Conservation (phyloP, 108 stramenopile species). For the Fragilariopsis cylindrus region DNA sequence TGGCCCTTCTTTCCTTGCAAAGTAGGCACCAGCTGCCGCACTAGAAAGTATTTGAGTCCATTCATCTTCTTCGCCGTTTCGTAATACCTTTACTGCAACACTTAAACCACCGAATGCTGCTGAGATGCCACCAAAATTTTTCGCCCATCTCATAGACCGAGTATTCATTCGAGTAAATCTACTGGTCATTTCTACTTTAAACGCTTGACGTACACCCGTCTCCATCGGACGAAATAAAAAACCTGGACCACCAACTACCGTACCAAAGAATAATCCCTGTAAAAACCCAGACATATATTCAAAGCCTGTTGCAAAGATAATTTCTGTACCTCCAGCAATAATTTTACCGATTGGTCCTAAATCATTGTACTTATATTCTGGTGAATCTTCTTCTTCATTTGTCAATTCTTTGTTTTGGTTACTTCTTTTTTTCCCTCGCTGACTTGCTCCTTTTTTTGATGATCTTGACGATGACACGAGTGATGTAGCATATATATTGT, state of each 20-base stretch:
- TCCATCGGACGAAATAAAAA: constrained; percentile 24
- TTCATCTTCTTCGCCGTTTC: constrained; percentile 63
- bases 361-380: constrained; percentile 23
- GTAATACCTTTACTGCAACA: constrained; percentile 40
- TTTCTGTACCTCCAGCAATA: constrained; percentile 60
- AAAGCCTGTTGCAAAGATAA: constrained; percentile 47
- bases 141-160: constrained; percentile 50
- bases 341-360: constrained; percentile 59
- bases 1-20: constrained; percentile 68
- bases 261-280: constrained; percentile 58
- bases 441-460: too few species aligned
- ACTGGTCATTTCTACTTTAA: constrained; percentile 20
- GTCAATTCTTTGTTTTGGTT: neutral
- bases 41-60: constrained; percentile 71
- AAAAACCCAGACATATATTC: constrained; percentile 65
- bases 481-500: too few species aligned
- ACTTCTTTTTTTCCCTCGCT: neutral
- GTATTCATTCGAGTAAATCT: constrained; percentile 52
- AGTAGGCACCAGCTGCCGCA: constrained; percentile 72
- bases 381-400: neutral
- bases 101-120: constrained; percentile 64
- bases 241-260: constrained; percentile 51
- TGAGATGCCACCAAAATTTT: constrained; percentile 56
- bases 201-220: constrained; percentile 6
- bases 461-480: too few species aligned